A percentile compares a stretch with the other conserved stretches of the same genome.
Conservation (phyloP, 2,329 filamentous ascomycete genomes). For the Zelopaecilomyces penicillatus region DNA sequence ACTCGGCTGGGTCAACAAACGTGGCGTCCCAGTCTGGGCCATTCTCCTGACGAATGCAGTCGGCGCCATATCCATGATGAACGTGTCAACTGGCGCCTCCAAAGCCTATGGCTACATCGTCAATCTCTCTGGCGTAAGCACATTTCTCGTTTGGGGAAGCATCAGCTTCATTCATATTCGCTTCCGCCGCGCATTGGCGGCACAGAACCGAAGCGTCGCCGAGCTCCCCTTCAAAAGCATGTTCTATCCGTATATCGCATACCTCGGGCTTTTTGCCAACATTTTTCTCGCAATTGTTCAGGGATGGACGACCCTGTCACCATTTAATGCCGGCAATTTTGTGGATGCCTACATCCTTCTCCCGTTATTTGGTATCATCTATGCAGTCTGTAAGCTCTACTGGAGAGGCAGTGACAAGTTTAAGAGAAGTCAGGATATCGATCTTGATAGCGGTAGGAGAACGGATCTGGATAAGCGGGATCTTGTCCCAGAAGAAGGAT, state of each 20-base stretch:
- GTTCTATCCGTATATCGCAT: slow-evolving; percentile 50
- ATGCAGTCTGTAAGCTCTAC: slow-evolving; percentile 43
- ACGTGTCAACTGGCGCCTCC: slow-evolving; percentile 56
- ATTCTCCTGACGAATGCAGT: slow-evolving; percentile 63
- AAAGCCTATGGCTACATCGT: slow-evolving; percentile 62
- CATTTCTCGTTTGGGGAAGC: slow-evolving; percentile 63
- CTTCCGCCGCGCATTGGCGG: slow-evolving; percentile 56
- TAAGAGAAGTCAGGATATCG: slow-evolving; percentile 43
- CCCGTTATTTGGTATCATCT: slow-evolving; percentile 51
- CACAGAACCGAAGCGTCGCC: slow-evolving; percentile 45
- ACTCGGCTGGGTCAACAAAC: slow-evolving; percentile 57
- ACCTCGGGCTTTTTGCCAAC: slow-evolving; percentile 49
- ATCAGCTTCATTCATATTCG: slow-evolving; percentile 66
- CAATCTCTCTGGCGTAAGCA: slow-evolving; percentile 60
- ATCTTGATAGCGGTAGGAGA: slow-evolving; percentile 47
- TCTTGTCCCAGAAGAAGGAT: slow-evolving; percentile 19
- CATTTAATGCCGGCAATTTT: slow-evolving; percentile 50
- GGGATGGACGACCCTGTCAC: slow-evolving; percentile 51
- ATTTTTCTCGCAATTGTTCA: slow-evolving; percentile 52
- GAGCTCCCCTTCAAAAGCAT: slow-evolving; percentile 49
- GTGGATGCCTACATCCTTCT: slow-evolving; percentile 56
- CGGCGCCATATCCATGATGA: slow-evolving; percentile 68
- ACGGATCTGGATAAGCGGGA: slow-evolving; percentile 43
- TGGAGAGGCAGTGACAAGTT: slow-evolving; percentile 41
- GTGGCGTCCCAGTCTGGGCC: slow-evolving; percentile 53